These are phyloP conservation scores for Wallacemonas sp. DNA, from an alignment of 208 protist species.

Conservation along the genomic window DNA sequence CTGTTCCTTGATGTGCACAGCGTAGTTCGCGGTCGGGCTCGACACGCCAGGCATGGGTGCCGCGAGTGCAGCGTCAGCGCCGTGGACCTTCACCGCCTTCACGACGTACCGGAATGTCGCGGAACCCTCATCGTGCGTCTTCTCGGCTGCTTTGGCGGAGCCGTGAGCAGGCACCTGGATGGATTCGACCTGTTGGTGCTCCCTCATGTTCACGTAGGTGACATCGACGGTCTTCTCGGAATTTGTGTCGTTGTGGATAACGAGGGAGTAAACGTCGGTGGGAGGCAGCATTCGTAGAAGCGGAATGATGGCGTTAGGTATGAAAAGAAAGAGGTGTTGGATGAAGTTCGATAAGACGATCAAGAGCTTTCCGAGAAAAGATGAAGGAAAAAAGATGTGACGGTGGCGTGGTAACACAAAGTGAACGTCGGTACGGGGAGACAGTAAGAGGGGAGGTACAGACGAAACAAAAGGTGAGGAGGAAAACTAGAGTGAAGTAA, in stretches of 20 bases:
- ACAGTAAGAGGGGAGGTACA: not conserved
- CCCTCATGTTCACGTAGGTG: constrained; percentile 36
- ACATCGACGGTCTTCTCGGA: constrained; percentile 31
- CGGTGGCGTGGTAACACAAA: no score
- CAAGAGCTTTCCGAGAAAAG: not conserved
- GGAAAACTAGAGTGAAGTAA: not conserved
- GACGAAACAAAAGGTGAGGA: not conserved
- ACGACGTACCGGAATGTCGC: constrained; percentile 35
- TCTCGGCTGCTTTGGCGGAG: constrained; percentile 25
- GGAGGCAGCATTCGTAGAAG: constrained; percentile 55
- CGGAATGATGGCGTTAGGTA: not conserved
- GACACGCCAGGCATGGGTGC: constrained; percentile 39
- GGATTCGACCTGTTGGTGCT: not conserved
- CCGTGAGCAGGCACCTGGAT: constrained; percentile 28
- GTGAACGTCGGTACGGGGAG: no score
- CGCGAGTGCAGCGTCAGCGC: constrained; percentile 12
- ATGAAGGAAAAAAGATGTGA: not conserved
- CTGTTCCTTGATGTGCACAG: constrained; percentile 24
- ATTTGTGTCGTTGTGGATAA: constrained; percentile 43
- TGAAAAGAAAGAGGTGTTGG: not conserved
- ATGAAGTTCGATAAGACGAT: not conserved
- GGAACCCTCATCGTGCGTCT: constrained; percentile 16
- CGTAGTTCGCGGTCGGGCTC: constrained; percentile 47
- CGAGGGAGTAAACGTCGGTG: constrained; percentile 61
- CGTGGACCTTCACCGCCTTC: constrained; percentile 30